Evolutionary conservation across 2,329 filamentous ascomycete species (phyloP).

Genomic region (Colletotrichum sp.): DNA sequence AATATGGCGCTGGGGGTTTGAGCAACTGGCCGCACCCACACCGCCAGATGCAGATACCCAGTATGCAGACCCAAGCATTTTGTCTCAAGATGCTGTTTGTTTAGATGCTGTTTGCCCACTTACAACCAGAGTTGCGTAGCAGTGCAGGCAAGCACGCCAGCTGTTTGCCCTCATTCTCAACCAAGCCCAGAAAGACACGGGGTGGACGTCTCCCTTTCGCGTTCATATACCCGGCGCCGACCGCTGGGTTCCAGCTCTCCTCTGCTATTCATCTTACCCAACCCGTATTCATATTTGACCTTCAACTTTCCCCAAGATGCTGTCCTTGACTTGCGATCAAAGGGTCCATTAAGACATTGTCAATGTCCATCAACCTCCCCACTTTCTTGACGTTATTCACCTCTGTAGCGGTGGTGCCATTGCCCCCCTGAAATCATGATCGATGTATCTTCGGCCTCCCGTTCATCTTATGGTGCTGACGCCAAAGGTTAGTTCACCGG

Average conservation of each 20-base stretch:
- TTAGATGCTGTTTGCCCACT: not conserved
- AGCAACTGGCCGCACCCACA: not conserved
- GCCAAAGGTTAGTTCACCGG: not conserved
- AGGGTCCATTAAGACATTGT: not conserved
- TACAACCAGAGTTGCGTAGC: not conserved
- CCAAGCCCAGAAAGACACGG: not conserved
- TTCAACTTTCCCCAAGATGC: not conserved
- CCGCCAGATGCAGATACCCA: not conserved
- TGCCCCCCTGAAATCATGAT: not conserved
- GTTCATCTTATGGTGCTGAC: not conserved
- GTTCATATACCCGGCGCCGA: not conserved
- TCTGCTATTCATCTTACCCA: not conserved
- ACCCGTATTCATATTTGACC: not conserved
- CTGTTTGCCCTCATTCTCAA: not conserved
- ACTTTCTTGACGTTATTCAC: not conserved
- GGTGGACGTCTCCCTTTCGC: not conserved
- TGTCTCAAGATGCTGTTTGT: not conserved
- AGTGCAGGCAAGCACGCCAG: not conserved
- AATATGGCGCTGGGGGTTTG: not conserved
- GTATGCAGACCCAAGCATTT: not conserved
- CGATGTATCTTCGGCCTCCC: not conserved
- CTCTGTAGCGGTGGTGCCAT: too few relatives aligned
- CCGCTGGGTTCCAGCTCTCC: not conserved
- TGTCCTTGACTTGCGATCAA: not conserved
- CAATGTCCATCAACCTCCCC: not conserved